Base-by-base conservation (phyloP, 306 rosid genomes). In the Canavalia ensiformis region DNA sequence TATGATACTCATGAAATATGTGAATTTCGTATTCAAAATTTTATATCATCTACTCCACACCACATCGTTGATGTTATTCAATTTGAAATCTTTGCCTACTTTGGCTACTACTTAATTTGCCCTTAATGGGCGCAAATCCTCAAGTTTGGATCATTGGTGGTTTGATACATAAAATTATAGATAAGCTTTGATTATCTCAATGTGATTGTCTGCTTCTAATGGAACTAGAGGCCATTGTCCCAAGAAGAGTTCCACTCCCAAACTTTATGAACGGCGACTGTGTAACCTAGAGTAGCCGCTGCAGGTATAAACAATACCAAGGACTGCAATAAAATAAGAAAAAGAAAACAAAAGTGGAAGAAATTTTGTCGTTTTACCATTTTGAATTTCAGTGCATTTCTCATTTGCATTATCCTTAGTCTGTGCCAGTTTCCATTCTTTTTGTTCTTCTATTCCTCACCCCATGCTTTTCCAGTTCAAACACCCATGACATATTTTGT, bases 401-500 rank as follows among this genome's bases (percentile, higher is more conserved):
- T 31, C 25, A 50, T 70, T 10, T 70, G 31, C 60, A 50, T 68
- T 68, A 47, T 47, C 30, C 72, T 49, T 30, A 25, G 30, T 70
- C 12, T 30, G 69, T 82, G 75, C 78, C 85, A 79, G 81, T 49
- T 58, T 82, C 78, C 77, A 87, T 84, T 83, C 79, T 78, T 84
- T 82, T 77, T 46, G 73, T 86, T 84, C 89, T 89, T 88, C 92
- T 86, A 88, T 81, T 87, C 82, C 78, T 0, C 44, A 52, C 12
- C 59, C 37, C 75, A 63, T 70, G 52, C 56, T 35, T 66, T 84
- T 76, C 83, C 85, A 46, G 78, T 85, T 80, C 93, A 88, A 80
- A 90, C 91, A 88, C 81, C 90, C 68, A 87, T 68, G 52, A 87
- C 82, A 89, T 88, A 89, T 88, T 65, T 41, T 47, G 67, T 51